A percentile compares a stretch with the other conserved stretches of the same genome.
Evolutionary conservation across 352 stramenopile species (phyloP).

Genomic region (Globisporangium uncinulatum): DNA sequence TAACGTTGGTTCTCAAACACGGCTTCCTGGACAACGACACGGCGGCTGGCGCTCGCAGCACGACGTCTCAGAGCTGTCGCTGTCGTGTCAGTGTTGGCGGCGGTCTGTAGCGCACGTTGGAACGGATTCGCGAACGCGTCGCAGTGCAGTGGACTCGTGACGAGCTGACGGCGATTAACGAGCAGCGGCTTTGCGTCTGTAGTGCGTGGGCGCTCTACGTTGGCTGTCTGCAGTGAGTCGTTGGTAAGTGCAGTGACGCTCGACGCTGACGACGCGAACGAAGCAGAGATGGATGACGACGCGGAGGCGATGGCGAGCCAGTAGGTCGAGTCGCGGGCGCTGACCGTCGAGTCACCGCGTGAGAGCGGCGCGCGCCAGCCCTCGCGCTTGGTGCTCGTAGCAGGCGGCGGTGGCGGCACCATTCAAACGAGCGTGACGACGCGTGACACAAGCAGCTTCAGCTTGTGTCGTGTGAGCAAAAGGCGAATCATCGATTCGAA

Average conservation of each 20-base stretch:
- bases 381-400: not conserved
- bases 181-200: no score
- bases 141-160: conserved; percentile 5
- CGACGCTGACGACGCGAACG: conserved; percentile 12
- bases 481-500: no score
- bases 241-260: not conserved
- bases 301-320: conserved; percentile 47
- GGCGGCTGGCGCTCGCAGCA: no score
- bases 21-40: conserved; percentile 34
- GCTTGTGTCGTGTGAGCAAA: no score
- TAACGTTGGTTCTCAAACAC: conserved; percentile 70
- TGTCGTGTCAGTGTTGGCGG: not conserved
- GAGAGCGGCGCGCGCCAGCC: conserved; percentile 13
- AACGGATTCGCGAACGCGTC: not conserved
- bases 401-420: no score
- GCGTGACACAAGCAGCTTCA: no score
- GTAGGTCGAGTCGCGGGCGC: conserved; percentile 59
- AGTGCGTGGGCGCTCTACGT: not conserved
- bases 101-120: not conserved
- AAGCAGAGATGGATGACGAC: conserved; percentile 15
- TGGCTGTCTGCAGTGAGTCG: not conserved
- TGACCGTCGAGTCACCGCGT: conserved; percentile 36
- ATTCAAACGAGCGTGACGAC: not conserved
- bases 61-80: no score
- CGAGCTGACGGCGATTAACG: not conserved